A percentile compares a stretch with the other conserved stretches of the same genome.
phyloP scores from a whole-genome alignment of 352 stramenopile genomes.

The Phytophthora lateralis region DNA sequence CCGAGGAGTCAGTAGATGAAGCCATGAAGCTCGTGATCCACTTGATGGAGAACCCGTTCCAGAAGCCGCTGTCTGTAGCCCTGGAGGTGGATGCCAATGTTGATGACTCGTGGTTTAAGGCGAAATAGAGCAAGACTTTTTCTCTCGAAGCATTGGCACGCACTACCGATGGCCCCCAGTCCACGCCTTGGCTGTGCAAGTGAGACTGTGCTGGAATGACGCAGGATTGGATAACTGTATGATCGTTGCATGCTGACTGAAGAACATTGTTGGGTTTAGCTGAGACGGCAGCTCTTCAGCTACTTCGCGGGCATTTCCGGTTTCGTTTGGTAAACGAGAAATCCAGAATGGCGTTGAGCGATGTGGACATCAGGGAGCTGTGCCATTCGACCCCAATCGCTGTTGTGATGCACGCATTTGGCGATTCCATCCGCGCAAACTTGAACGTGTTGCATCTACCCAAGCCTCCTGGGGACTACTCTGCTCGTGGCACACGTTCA shows the following conservation, averaged over 20 bases:
- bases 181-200: too few species aligned
- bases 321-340: not conserved
- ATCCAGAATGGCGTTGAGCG: conserved; percentile 10
- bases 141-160: not conserved
- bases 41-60: conserved; percentile 98
- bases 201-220: too few species aligned
- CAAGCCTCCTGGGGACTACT: conserved; percentile 53
- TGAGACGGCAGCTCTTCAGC: too few species aligned
- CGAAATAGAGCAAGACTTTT: conserved; percentile 86
- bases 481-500: conserved; percentile 49
- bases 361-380: conserved; percentile 1
- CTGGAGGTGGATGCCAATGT: conserved; percentile 95
- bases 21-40: conserved; percentile 85
- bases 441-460: conserved; percentile 35
- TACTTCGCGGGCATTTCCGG: not conserved
- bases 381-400: conserved; percentile 6
- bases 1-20: conserved; percentile 96
- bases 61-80: conserved; percentile 87
- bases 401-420: conserved; percentile 15
- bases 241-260: too few species aligned
- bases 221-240: too few species aligned
- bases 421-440: conserved; percentile 25
- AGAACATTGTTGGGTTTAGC: too few species aligned
- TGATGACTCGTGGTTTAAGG: conserved; percentile 99
- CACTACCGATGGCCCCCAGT: not conserved